phyloP scores from a whole-genome alignment of 495 filamentous ascomycete genomes.

The Podospora pseudopauciseta region DNA sequence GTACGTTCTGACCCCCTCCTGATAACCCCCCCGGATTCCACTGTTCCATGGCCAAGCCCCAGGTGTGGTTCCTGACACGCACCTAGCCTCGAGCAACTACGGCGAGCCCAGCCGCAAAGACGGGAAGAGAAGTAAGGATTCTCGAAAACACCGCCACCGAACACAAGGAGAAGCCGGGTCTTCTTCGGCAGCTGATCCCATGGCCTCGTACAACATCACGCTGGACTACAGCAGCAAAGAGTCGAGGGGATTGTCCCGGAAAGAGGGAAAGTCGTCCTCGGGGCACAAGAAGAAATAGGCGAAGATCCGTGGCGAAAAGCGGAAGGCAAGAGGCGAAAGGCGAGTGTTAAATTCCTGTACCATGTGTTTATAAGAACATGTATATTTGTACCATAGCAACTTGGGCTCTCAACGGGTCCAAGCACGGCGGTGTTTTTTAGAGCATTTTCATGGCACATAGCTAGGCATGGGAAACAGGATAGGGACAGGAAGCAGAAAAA shows the following conservation, averaged over 20 bases:
- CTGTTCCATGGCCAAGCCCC: background rate
- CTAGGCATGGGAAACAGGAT: too few relatives aligned
- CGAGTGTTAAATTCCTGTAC: background rate
- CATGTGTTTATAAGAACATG: slow-evolving; percentile 10
- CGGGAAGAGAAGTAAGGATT: slow-evolving; percentile 14
- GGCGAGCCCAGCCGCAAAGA: slow-evolving; percentile 13
- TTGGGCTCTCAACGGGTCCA: background rate
- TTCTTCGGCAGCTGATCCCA: slow-evolving; percentile 7
- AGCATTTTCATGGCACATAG: background rate
- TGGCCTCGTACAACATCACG: slow-evolving; percentile 20
- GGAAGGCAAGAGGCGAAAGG: background rate
- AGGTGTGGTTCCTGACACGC: background rate
- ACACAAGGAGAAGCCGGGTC: slow-evolving; percentile 1
- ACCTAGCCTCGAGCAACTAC: slow-evolving; percentile 6
- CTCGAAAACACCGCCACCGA: slow-evolving; percentile 16
- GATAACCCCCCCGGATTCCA: background rate
- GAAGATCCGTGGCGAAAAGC: background rate
- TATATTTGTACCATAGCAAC: background rate
- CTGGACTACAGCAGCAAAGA: slow-evolving; percentile 26
- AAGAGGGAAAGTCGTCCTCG: slow-evolving; percentile 3
- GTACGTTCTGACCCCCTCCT: slow-evolving; percentile 16
- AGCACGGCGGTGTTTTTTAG: slow-evolving; percentile 4
- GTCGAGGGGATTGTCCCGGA: slow-evolving; percentile 5
- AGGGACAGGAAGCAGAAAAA: background rate
- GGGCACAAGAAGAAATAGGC: slow-evolving; percentile 7